Evolutionary conservation across 2,329 filamentous ascomycete genomes (phyloP).

Genomic region (Sporothrix inflata): DNA sequence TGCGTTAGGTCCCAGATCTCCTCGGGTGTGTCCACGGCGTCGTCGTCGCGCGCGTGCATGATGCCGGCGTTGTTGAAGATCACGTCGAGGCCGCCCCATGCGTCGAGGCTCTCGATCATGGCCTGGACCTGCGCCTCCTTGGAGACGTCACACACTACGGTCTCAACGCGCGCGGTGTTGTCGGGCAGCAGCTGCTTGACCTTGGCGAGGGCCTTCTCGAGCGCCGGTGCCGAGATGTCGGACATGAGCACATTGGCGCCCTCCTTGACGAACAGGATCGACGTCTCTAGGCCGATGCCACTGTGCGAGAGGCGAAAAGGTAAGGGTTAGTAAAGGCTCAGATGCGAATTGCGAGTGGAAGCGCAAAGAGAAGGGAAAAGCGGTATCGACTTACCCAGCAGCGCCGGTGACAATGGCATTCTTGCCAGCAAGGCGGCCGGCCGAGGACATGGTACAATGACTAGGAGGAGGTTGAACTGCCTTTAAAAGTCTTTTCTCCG

Average conservation of each 20-base stretch:
- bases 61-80: slow-evolving; percentile 99
- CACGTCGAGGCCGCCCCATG: slow-evolving; percentile 85
- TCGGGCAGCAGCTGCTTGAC: slow-evolving; percentile 71
- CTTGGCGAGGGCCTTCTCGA: slow-evolving; percentile 76
- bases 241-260: slow-evolving; percentile 84
- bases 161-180: slow-evolving; percentile 61
- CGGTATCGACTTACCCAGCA: slow-evolving; percentile 66
- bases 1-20: slow-evolving; percentile 94
- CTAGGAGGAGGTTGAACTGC: slow-evolving; percentile 2
- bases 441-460: slow-evolving; percentile 20
- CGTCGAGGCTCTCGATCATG: slow-evolving; percentile 73
- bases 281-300: slow-evolving; percentile 90
- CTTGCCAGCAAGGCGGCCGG: slow-evolving; percentile 61
- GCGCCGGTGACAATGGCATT: slow-evolving; percentile 79
- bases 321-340: neutral
- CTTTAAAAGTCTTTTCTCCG: too few relatives aligned
- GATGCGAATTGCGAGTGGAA: neutral
- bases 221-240: slow-evolving; percentile 78
- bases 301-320: slow-evolving; percentile 47
- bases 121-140: slow-evolving; percentile 79
- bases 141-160: slow-evolving; percentile 73
- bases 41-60: slow-evolving; percentile 83
- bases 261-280: slow-evolving; percentile 86
- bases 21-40: slow-evolving; percentile 82
- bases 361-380: neutral